These are phyloP conservation scores for Aureobasidium pullulans DNA, from an alignment of 2,329 filamentous ascomycete species.

Conservation along the genomic window DNA sequence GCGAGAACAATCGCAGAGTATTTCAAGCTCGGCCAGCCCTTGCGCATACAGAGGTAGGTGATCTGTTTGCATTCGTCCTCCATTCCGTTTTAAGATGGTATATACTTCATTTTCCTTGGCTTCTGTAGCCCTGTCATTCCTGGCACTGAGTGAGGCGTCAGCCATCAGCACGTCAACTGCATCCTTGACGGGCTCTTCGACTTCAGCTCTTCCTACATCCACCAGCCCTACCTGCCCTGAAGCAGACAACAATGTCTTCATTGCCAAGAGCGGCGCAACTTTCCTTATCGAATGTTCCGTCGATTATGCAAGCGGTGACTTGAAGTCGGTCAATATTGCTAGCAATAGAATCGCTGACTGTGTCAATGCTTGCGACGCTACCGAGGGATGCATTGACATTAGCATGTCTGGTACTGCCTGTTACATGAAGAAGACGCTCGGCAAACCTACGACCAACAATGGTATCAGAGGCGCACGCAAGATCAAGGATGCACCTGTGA, in stretches of 20 bases:
- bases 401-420: conserved; percentile 14
- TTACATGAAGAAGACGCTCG: conserved; percentile 13
- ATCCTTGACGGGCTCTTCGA: background rate
- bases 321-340: conserved; percentile 10
- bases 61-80: background rate
- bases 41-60: background rate
- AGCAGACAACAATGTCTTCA: conserved; percentile 11
- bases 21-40: background rate
- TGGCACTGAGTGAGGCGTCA: conserved; percentile 9
- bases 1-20: background rate
- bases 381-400: conserved; percentile 14
- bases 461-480: conserved; percentile 7
- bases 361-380: conserved; percentile 12
- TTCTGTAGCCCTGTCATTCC: conserved; percentile 2
- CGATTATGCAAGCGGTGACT: conserved; percentile 12
- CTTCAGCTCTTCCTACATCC: background rate
- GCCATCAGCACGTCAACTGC: background rate
- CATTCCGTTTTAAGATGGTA: background rate
- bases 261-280: conserved; percentile 4
- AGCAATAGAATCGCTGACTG: conserved; percentile 13
- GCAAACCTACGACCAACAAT: background rate
- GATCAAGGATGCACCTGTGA: conserved; percentile 5
- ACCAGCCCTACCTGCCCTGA: conserved; percentile 10
- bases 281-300: conserved; percentile 14
- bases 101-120: background rate